These are phyloP conservation scores for Euphorbia celastroides DNA, from an alignment of 441 rosid genomes.

Conservation along the genomic window DNA sequence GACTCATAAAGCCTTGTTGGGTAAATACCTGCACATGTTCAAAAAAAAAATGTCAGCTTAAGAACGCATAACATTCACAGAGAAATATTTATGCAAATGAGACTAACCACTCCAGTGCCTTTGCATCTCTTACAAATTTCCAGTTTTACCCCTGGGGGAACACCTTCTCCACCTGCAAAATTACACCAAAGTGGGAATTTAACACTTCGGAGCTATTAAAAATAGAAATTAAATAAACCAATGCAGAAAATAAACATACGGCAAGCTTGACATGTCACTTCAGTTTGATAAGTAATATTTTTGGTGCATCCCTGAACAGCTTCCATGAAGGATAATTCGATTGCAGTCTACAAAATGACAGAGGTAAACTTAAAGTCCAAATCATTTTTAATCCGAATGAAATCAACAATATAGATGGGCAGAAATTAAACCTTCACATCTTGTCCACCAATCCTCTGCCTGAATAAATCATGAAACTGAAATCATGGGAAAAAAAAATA, in stretches of 20 bases:
- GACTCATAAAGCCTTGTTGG: conserved; percentile 58
- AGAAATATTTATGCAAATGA: not conserved
- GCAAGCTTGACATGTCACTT: conserved; percentile 76
- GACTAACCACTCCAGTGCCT: conserved; percentile 91
- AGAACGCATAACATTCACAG: not conserved
- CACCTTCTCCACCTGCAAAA: conserved; percentile 89
- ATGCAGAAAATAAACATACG: conserved; percentile 41
- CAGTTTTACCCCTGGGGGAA: conserved; percentile 96
- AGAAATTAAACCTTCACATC: conserved; percentile 96
- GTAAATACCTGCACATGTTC: conserved; percentile 41
- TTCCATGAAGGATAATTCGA: conserved; percentile 98
- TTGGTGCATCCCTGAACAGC: conserved; percentile 97
- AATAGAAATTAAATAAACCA: not conserved
- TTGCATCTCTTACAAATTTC: conserved; percentile 77
- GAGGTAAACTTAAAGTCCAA: not conserved
- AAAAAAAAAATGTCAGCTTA: conserved; percentile 20
- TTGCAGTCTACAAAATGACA: conserved; percentile 52
- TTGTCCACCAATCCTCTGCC: conserved; percentile 70
- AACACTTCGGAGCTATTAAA: not conserved
- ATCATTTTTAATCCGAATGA: conserved; percentile 9
- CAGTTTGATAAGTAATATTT: conserved; percentile 75
- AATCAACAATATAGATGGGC: conserved; percentile 9
- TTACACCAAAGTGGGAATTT: conserved; percentile 12
- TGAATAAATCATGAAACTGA: conserved; percentile 58
- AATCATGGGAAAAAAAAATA: conserved; percentile 13